Conservation (phyloP, 352 stramenopile species). For the Thalassiosira livingstoniorum region DNA sequence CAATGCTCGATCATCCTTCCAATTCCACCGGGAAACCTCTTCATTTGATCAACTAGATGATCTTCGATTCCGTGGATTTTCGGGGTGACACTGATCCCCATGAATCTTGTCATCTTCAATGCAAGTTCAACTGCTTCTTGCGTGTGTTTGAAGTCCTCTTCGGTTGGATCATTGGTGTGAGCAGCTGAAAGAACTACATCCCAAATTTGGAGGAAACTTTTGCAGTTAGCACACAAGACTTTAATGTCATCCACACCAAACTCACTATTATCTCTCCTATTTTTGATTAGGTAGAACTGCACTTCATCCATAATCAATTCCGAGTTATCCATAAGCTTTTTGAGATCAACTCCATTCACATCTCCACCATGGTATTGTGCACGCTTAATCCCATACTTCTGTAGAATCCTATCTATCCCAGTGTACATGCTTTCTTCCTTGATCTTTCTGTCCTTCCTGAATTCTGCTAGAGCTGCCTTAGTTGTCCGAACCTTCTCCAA, state of each 20-base stretch:
- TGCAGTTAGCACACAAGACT: conserved; percentile 5
- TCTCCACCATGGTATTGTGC: conserved; percentile 14
- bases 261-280: neutral
- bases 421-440: conserved; percentile 5
- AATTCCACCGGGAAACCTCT: conserved; percentile 1
- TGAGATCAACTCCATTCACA: conserved; percentile 19
- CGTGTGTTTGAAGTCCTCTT: neutral
- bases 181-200: conserved; percentile 12
- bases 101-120: conserved; percentile 5
- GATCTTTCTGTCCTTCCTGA: neutral
- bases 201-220: conserved; percentile 10
- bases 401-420: neutral
- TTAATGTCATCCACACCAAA: conserved; percentile 10
- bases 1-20: conserved; percentile 19
- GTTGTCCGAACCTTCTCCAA: neutral
- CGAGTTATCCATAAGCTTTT: neutral
- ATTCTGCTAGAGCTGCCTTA: neutral
- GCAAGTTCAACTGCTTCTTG: conserved; percentile 3
- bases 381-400: neutral
- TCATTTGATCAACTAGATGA: conserved; percentile 19
- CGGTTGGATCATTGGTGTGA: conserved; percentile 11
- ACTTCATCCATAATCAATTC: conserved; percentile 10
- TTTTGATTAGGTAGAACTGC: neutral
- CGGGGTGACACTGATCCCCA: conserved; percentile 20
- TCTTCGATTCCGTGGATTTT: conserved; percentile 18